Conservation (phyloP, 2,329 filamentous ascomycete genomes). For the Aspergillus persii region DNA sequence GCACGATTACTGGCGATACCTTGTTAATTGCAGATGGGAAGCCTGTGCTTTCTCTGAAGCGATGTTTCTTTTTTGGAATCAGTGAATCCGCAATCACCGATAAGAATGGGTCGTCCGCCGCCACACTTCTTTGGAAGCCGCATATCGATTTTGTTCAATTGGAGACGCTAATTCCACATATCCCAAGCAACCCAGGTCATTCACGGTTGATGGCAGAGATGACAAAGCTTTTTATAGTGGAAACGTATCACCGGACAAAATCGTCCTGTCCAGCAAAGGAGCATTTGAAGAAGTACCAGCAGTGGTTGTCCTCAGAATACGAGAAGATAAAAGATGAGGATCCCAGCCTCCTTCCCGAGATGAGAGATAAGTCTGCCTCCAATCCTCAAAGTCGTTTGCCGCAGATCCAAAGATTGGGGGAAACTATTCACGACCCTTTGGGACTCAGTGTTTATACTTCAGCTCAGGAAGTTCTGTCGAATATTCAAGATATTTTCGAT, state of each 20-base stretch:
- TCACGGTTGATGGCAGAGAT: not conserved
- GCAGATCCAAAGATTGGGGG: not conserved
- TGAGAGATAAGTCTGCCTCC: not conserved
- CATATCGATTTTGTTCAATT: conserved; percentile 10
- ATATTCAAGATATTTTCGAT: conserved; percentile 11
- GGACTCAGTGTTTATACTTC: not conserved
- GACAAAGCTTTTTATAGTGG: conserved; percentile 1
- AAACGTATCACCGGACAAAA: conserved; percentile 6
- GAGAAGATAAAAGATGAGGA: not conserved
- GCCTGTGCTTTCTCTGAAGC: conserved; percentile 1
- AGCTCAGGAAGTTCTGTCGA: conserved; percentile 3
- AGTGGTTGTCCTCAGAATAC: conserved; percentile 4
- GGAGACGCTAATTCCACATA: not conserved
- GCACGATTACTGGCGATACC: conserved; percentile 4
- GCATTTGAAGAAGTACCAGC: conserved; percentile 8
- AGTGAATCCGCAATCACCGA: conserved; percentile 3
- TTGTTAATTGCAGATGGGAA: not conserved
- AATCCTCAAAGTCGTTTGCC: not conserved
- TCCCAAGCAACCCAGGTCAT: not conserved
- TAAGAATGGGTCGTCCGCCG: not conserved
- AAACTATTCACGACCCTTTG: not conserved
- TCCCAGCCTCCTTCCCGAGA: conserved; percentile 1
- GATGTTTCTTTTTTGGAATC: conserved; percentile 6
- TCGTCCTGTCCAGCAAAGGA: not conserved
- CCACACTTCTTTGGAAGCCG: conserved; percentile 3